These are phyloP conservation scores for Apiospora sp. DNA, from an alignment of 2,329 filamentous ascomycete genomes.

Conservation along the genomic window DNA sequence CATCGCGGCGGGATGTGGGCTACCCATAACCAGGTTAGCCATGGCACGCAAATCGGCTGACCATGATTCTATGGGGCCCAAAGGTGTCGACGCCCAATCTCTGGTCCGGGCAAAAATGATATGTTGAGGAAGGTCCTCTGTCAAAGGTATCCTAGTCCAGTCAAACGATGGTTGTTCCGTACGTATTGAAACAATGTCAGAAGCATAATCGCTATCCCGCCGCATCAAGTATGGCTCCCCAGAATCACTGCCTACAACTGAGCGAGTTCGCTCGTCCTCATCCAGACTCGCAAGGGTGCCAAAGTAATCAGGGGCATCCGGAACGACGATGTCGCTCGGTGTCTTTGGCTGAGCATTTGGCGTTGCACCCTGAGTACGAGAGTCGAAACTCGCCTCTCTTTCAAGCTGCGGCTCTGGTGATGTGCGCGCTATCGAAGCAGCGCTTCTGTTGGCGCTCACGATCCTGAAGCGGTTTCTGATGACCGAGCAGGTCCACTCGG, in stretches of 20 bases:
- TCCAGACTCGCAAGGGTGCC: slow-evolving; percentile 35
- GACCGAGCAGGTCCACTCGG: slow-evolving; percentile 76
- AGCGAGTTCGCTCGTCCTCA: slow-evolving; percentile 32
- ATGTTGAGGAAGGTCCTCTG: slow-evolving; percentile 70
- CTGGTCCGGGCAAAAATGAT: slow-evolving; percentile 75
- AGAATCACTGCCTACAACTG: slow-evolving; percentile 33
- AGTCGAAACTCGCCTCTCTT: slow-evolving; percentile 46
- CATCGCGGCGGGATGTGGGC: slow-evolving; percentile 76
- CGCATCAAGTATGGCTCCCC: slow-evolving; percentile 35
- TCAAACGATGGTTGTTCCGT: slow-evolving; percentile 70
- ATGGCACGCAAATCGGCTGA: slow-evolving; percentile 75
- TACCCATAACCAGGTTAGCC: slow-evolving; percentile 84
- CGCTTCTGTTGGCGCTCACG: slow-evolving; percentile 63
- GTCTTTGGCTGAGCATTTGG: slow-evolving; percentile 44
- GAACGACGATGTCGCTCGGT: slow-evolving; percentile 42
- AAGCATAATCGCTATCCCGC: slow-evolving; percentile 33
- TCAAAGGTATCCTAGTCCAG: slow-evolving; percentile 77
- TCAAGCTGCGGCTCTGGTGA: slow-evolving; percentile 47
- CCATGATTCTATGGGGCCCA: slow-evolving; percentile 82
- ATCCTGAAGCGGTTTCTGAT: slow-evolving; percentile 74
- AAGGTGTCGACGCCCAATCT: slow-evolving; percentile 76
- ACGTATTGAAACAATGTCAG: slow-evolving; percentile 32
- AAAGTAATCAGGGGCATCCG: slow-evolving; percentile 43
- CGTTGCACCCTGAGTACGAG: slow-evolving; percentile 46
- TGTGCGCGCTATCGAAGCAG: slow-evolving; percentile 48